Conservation (phyloP, 176 grass and related monocot species). For the Oropetium thomaeum region DNA sequence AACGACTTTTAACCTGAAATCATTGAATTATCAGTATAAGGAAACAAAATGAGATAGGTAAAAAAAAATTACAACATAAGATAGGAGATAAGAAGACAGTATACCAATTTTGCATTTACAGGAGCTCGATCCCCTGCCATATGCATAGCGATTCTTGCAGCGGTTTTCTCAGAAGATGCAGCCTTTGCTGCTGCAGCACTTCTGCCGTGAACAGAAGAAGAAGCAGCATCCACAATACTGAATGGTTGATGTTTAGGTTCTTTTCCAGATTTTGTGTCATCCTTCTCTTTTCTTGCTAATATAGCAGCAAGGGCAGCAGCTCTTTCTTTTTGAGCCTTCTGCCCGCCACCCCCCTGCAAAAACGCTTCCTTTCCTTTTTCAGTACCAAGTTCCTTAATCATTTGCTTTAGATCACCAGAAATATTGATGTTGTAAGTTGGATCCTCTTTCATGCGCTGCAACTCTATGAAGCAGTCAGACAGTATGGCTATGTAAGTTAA, state of each 20-base stretch:
- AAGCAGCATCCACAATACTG: constrained; percentile 99
- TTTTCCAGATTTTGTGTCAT: constrained; percentile 59
- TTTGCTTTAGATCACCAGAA: constrained; percentile 97
- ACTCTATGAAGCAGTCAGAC: constrained; percentile 41
- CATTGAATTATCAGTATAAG: constrained; percentile 28
- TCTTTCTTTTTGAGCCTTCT: constrained; percentile 95
- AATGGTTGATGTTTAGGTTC: constrained; percentile 66
- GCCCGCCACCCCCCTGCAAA: constrained; percentile 80
- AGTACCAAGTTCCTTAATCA: constrained; percentile 94
- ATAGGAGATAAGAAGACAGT: constrained; percentile 25
- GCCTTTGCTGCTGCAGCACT: constrained; percentile 89
- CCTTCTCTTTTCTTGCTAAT: constrained; percentile 53
- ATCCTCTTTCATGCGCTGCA: constrained; percentile 86
- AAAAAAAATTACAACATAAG: not conserved
- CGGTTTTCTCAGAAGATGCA: constrained; percentile 78
- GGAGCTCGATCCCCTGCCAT: constrained; percentile 81
- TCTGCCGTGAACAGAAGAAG: constrained; percentile 90
- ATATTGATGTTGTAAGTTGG: constrained; percentile 93
- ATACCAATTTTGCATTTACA: constrained; percentile 93
- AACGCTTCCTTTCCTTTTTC: constrained; percentile 81
- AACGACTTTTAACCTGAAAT: constrained; percentile 93
- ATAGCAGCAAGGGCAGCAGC: constrained; percentile 71
- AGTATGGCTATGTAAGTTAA: constrained; percentile 5
- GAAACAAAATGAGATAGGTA: not conserved
- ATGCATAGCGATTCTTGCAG: constrained; percentile 91